These are phyloP conservation scores for Cercophora scortea DNA, from an alignment of 495 filamentous ascomycete species.

Conservation along the genomic window DNA sequence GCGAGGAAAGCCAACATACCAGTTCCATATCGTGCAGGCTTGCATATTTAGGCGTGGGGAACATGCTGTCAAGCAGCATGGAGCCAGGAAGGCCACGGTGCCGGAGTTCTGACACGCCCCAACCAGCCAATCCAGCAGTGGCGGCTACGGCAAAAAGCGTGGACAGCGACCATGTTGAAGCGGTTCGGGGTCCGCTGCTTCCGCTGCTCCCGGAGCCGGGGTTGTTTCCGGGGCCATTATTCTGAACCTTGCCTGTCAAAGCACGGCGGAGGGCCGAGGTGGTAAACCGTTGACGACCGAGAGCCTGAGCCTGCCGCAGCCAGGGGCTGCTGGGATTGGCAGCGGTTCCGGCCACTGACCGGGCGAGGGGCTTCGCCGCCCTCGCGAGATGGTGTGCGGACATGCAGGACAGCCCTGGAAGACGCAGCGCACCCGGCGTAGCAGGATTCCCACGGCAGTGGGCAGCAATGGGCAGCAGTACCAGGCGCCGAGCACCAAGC, in stretches of 20 bases:
- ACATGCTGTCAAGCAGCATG: constrained; percentile 32
- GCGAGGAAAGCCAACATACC: constrained; percentile 28
- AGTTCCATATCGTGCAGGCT: constrained; percentile 40
- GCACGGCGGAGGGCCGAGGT: constrained; percentile 15
- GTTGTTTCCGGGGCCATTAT: background rate
- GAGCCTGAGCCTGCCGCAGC: background rate
- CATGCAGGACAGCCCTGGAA: constrained; percentile 20
- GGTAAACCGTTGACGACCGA: constrained; percentile 13
- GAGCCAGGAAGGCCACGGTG: constrained; percentile 20
- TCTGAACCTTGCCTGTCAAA: constrained; percentile 2
- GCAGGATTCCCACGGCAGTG: constrained; percentile 2
- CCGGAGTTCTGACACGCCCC: constrained; percentile 25
- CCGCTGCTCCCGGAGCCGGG: background rate
- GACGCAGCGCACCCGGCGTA: background rate
- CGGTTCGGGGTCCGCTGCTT: constrained; percentile 1
- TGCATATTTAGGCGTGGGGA: constrained; percentile 35
- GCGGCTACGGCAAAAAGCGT: constrained; percentile 32
- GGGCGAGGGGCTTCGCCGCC: constrained; percentile 22
- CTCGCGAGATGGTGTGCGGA: constrained; percentile 20
- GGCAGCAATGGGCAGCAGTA: too few relatives aligned
- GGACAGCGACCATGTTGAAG: constrained; percentile 22
- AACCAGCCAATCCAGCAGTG: constrained; percentile 33
- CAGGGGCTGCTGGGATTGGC: background rate
- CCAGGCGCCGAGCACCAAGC: too few relatives aligned
- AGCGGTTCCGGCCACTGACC: constrained; percentile 9